Base-by-base conservation (phyloP, 176 grass and related monocot species). In the Hordeum marinum region DNA sequence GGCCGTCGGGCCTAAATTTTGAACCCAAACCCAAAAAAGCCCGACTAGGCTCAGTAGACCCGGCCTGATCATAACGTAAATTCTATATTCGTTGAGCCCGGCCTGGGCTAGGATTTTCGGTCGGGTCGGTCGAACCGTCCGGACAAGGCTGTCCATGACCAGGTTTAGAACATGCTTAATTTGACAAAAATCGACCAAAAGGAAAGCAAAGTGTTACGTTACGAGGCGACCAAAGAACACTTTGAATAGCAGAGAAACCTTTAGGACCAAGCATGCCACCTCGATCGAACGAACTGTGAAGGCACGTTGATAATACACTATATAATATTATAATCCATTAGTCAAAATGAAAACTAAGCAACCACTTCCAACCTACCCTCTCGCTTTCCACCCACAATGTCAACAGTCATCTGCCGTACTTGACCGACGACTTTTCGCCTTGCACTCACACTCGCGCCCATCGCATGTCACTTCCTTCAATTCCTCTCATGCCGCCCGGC, bases 381-480 rank as follows among this genome's bases (percentile, higher is more conserved):
- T 68, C 27, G 39, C 2, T 52, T 76, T 20, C 41, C 43, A 45
- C 24, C 58, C 12, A 60, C 58, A 52, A 75, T 75, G 72, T 52
- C 43, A 75, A 52, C 72, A 20, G 25, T 54, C 15, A 75, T 75
- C 8, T 75, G 43, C 45, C 72, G 45, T 75, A 52, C 72, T 32
- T 75, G 85, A 91, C 85, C 76, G 61, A 2, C 68, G 89, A 81
- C 81, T 34, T 82, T 80, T 68, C 80, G 50, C 75, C 3, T 4
- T 63, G 29, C 7, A 18, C 57, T 55, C 43, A 18, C 63, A 32
- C 31, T 34, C 25, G 31, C 24, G 27, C 39, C 42, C 15, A 21
- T 59, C 14, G 13, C 68, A 15, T 73, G 70, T 27, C 71, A 71
- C 4, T n/a, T 74, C 12, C 71, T 74, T 48, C 42, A 48, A 29